These are phyloP conservation scores for Venturiaceae sp. DNA, from an alignment of 2,329 filamentous ascomycete species.

Conservation along the genomic window DNA sequence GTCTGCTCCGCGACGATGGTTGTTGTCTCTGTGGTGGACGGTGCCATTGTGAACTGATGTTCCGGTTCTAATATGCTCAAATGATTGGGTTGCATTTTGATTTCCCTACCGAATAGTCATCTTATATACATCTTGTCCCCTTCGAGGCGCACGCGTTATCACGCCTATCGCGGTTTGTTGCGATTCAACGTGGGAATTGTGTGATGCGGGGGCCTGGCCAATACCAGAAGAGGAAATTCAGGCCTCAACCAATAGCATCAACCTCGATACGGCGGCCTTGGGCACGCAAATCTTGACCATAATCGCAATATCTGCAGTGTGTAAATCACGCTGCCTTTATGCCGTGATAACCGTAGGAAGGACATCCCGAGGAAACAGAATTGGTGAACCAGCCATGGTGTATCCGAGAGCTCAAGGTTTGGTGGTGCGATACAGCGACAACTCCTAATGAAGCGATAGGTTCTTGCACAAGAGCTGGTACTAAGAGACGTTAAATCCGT, in stretches of 20 bases:
- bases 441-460: background rate
- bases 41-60: background rate
- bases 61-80: background rate
- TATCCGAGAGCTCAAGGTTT: too few relatives aligned
- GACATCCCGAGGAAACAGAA: too few relatives aligned
- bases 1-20: background rate
- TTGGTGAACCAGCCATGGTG: too few relatives aligned
- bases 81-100: background rate
- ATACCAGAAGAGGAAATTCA: background rate
- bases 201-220: background rate
- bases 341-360: background rate
- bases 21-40: background rate
- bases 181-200: background rate
- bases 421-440: background rate
- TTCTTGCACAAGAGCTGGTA: background rate
- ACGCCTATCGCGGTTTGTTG: background rate
- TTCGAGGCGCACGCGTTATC: background rate
- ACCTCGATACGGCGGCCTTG: background rate
- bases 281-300: background rate
- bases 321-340: background rate
- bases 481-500: too few relatives aligned
- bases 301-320: background rate
- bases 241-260: background rate
- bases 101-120: background rate
- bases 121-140: background rate